phyloP scores from a whole-genome alignment of 2,329 filamentous ascomycete genomes.

The Sclerotinia glacialis region DNA sequence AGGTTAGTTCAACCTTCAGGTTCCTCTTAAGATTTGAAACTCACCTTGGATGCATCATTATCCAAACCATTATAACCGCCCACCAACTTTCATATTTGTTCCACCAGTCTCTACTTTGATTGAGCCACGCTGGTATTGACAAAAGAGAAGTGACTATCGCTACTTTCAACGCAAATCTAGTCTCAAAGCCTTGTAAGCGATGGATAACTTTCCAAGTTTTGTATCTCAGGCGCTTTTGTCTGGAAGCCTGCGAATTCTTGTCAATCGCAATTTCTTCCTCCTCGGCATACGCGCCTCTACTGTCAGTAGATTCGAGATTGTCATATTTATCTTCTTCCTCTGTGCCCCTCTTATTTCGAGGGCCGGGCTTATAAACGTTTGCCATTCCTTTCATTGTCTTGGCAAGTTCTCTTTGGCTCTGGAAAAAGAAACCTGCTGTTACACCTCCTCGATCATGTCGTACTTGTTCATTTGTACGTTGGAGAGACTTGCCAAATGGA shows the following conservation, averaged over 20 bases:
- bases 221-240: constrained; percentile 45
- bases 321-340: constrained; percentile 31
- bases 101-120: constrained; percentile 50
- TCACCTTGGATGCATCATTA: constrained; percentile 47
- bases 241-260: constrained; percentile 40
- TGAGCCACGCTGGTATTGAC: constrained; percentile 54
- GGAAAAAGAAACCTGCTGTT: constrained; percentile 50
- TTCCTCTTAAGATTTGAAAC: constrained; percentile 17
- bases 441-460: constrained; percentile 58
- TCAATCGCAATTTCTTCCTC: constrained; percentile 44
- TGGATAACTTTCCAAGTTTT: constrained; percentile 51
- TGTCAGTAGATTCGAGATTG: constrained; percentile 30
- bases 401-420: constrained; percentile 36
- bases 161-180: constrained; percentile 56
- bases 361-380: constrained; percentile 39
- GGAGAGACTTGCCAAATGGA: constrained; percentile 51
- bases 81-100: constrained; percentile 56
- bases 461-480: constrained; percentile 55
- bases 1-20: background rate
- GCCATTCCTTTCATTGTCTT: constrained; percentile 40
- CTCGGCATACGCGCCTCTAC: constrained; percentile 39
- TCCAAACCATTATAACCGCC: constrained; percentile 47
- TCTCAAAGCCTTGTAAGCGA: constrained; percentile 56
- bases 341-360: constrained; percentile 30
- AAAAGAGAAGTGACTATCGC: constrained; percentile 51